Evolutionary conservation across 2,329 filamentous ascomycete species (phyloP), one percentile per base, ranked within the genome.

Genomic region (Fusarium ambrosium): DNA sequence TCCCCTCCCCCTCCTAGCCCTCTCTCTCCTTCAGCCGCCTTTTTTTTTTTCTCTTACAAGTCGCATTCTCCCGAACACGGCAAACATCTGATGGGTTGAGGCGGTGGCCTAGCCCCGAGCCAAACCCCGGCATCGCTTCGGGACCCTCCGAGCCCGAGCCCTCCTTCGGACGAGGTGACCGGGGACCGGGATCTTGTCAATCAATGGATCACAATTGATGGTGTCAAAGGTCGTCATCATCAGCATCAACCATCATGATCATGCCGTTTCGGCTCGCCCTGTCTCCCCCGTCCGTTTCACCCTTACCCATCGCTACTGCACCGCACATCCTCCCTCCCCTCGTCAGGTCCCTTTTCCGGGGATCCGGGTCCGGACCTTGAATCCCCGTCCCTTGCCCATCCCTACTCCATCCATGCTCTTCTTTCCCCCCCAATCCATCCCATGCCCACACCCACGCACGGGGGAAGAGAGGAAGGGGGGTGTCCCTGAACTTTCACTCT

Each of bases 331-430:
- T 53, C 32, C 32, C 32, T 32, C 24, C 16, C 48, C 27, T 58
- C 53, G 9, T 58, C 51, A 32, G 53, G 29, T 22, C 13, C 53
- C 53, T 36, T 62, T 75, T 53, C 76, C 70, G 76, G 73, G 72
- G 73, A 67, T 75, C 76, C 76, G 76, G 76, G 62, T 58, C 76
- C 74, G 71, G 76, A 36, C 69, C 55, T 70, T 53, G 39, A 69
- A 56, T 43, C 59, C 63, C 74, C 74, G 55, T 72, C 48, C 65
- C 62, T 55, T 39, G 45, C 60, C 62, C 66, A 62, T 68, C 59
- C 48, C 10, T 32, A n/a, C 37, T 29, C 39, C 39, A 43, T 45
- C 41, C 39, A 43, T 43, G 39, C 24, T 45, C 51, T 32, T 13
- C 8, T 29, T 29, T 29, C 27, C 18, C 51, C 51, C 51, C 24